Conservation (phyloP, 257 asterid species). For the Penstemon newberryi region DNA sequence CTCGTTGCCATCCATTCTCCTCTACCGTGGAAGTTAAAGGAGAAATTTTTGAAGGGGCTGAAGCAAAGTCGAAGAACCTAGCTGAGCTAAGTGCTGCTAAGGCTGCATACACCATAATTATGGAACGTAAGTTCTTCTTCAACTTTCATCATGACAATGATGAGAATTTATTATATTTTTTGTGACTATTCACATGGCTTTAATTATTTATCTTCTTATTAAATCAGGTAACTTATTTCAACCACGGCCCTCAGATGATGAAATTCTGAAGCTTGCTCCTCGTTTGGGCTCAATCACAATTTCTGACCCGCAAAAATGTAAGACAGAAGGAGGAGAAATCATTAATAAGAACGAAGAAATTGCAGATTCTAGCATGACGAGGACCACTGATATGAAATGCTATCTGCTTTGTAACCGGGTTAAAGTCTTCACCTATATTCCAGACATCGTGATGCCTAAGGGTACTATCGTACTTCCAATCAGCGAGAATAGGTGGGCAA, state of each 20-base stretch:
- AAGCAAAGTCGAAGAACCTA: slow-evolving; percentile 42
- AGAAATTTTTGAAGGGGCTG: slow-evolving; percentile 38
- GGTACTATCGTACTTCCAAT: slow-evolving; percentile 48
- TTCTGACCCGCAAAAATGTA: slow-evolving; percentile 13
- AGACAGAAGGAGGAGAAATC: no score
- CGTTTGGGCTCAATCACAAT: slow-evolving; percentile 19
- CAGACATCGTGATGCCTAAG: slow-evolving; percentile 32
- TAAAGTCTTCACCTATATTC: slow-evolving; percentile 44
- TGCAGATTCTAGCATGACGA: no score
- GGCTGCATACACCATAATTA: slow-evolving; percentile 43
- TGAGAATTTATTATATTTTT: no score
- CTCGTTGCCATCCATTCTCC: slow-evolving; percentile 27
- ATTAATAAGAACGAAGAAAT: no score
- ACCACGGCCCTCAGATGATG: slow-evolving; percentile 17
- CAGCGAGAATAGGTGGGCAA: slow-evolving; percentile 42
- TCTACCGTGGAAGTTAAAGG: slow-evolving; percentile 49
- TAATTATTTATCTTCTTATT: background rate
- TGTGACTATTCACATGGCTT: no score
- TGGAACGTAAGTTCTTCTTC: slow-evolving; percentile 34
- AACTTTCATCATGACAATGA: no score
- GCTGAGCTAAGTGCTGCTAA: slow-evolving; percentile 56
- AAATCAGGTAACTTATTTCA: slow-evolving; percentile 33
- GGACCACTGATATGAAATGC: slow-evolving; percentile 21
- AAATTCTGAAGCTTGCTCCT: slow-evolving; percentile 25
- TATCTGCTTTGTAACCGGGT: slow-evolving; percentile 41